Percentiles rank a stretch among this genome's conserved stretches.
Conservation (phyloP, 768 basidiomycete genomes). For the Trametes meyenii region DNA sequence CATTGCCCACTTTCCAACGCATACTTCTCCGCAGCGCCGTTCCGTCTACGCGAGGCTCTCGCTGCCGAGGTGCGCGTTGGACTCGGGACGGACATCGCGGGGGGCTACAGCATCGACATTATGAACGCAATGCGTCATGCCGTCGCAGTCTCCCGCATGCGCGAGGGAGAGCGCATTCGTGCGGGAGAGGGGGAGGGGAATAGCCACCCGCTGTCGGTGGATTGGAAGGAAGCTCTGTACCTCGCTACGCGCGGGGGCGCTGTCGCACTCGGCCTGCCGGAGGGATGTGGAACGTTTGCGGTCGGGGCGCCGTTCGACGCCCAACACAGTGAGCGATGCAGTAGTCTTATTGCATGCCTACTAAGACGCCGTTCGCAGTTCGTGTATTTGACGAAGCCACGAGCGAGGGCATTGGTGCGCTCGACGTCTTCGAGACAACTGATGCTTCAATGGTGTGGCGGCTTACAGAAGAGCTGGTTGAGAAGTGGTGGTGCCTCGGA, state of each 20-base stretch:
- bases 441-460: slow-evolving; percentile 27
- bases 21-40: slow-evolving; percentile 78
- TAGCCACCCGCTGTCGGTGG: slow-evolving; percentile 49
- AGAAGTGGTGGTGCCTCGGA: slow-evolving; percentile 92
- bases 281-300: slow-evolving; percentile 51
- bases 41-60: slow-evolving; percentile 73
- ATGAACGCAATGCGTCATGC: slow-evolving; percentile 81
- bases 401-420: slow-evolving; percentile 53
- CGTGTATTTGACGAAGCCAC: slow-evolving; percentile 23
- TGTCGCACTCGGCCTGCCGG: slow-evolving; percentile 60
- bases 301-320: slow-evolving; percentile 74
- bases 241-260: slow-evolving; percentile 84
- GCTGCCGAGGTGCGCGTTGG: slow-evolving; percentile 67
- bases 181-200: slow-evolving; percentile 5
- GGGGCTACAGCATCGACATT: slow-evolving; percentile 81
- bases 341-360: neutral
- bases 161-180: slow-evolving; percentile 53
- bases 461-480: slow-evolving; percentile 58
- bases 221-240: slow-evolving; percentile 83
- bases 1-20: slow-evolving; percentile 90
- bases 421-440: slow-evolving; percentile 64
- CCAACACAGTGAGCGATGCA: slow-evolving; percentile 63
- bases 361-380: slow-evolving; percentile 8
- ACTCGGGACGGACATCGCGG: slow-evolving; percentile 84
- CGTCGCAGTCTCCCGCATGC: slow-evolving; percentile 69